These are phyloP conservation scores for Rhodosporidiobolus odoratus DNA, from an alignment of 768 basidiomycete species.

Conservation along the genomic window DNA sequence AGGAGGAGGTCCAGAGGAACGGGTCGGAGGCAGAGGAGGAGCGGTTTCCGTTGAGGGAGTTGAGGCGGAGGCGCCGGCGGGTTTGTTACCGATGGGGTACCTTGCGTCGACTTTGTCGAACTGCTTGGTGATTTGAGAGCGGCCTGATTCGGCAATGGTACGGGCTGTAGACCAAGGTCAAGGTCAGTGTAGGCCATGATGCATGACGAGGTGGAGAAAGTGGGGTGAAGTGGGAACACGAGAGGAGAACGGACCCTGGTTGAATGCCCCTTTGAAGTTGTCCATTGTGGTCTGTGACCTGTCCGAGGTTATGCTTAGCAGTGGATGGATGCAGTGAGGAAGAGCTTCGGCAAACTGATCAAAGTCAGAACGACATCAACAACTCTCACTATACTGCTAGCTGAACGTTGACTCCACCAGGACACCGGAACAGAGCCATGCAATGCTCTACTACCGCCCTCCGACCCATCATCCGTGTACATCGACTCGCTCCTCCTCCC, in stretches of 20 bases:
- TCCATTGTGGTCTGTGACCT: too few species aligned
- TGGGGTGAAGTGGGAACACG: background rate
- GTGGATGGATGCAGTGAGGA: too few species aligned
- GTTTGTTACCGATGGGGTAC: background rate
- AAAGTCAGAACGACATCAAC: too few species aligned
- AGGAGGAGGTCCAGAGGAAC: background rate
- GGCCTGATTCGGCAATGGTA: slow-evolving; percentile 18
- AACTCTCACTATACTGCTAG: too few species aligned
- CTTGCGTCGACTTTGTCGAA: slow-evolving; percentile 15
- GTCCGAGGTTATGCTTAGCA: too few species aligned
- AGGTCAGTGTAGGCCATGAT: background rate
- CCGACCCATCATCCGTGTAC: too few species aligned
- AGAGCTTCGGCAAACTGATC: too few species aligned
- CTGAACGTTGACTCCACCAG: too few species aligned
- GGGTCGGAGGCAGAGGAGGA: background rate
- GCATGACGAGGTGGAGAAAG: background rate
- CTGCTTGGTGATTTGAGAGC: slow-evolving; percentile 1
- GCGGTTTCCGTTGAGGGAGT: background rate
- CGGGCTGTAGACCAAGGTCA: slow-evolving; percentile 4
- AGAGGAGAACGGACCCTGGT: background rate
- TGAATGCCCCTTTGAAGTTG: too few species aligned
- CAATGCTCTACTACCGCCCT: too few species aligned
- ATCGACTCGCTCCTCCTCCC: too few species aligned
- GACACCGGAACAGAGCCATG: too few species aligned
- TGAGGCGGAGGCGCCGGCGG: background rate